phyloP scores from a whole-genome alignment of 2,329 filamentous ascomycete species.

The Paecilomyces sp. region DNA sequence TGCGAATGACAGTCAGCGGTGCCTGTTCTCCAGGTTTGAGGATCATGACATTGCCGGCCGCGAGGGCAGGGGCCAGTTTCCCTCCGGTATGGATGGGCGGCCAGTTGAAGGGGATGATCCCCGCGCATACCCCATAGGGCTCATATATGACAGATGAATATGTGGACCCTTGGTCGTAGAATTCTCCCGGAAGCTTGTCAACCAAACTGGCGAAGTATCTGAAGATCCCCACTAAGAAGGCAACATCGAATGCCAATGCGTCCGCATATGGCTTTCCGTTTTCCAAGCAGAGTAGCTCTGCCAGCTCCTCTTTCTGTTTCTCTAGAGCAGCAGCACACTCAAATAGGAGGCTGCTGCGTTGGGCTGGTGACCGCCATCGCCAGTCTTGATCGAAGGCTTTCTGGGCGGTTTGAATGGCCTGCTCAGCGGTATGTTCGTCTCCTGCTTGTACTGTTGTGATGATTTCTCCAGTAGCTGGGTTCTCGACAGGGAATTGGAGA shows the following conservation, averaged over 20 bases:
- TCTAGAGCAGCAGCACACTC: not conserved
- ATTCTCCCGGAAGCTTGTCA: not conserved
- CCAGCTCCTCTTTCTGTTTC: conserved; percentile 13
- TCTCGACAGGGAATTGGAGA: not conserved
- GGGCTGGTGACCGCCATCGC: not conserved
- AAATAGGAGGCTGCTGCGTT: not conserved
- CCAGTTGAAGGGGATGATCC: conserved; percentile 14
- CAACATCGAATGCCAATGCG: conserved; percentile 10
- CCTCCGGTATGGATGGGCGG: conserved; percentile 13
- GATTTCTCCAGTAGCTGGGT: not conserved
- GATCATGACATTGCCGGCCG: conserved; percentile 19
- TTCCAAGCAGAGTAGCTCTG: conserved; percentile 14
- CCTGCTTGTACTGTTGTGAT: not conserved
- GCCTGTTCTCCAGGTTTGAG: conserved; percentile 19
- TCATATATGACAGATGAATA: not conserved
- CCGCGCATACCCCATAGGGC: conserved; percentile 4
- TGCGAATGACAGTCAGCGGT: conserved; percentile 12
- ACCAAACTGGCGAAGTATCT: conserved; percentile 15
- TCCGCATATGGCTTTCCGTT: conserved; percentile 17
- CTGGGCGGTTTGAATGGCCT: not conserved
- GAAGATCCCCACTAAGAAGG: conserved; percentile 12
- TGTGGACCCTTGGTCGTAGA: not conserved
- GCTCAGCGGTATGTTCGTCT: not conserved
- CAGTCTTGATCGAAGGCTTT: not conserved
- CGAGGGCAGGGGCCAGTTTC: conserved; percentile 18